A percentile compares a stretch with the other conserved stretches of the same genome.
These are phyloP conservation scores for Rhypophila decipiens DNA, from an alignment of 495 filamentous ascomycete species.

Conservation along the genomic window DNA sequence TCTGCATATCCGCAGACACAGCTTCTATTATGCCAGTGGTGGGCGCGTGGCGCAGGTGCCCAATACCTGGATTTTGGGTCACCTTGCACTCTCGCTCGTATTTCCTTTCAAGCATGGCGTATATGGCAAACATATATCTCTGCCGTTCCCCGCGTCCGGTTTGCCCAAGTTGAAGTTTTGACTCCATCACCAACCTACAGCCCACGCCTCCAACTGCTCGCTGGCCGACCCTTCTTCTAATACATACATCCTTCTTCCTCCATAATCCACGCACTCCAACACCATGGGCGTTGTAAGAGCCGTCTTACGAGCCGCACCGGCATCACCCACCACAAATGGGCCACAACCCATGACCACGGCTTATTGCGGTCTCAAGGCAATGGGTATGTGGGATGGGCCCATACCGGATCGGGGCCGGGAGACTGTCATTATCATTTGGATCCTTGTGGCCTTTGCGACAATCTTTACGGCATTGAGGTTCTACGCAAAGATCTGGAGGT, in stretches of 20 bases:
- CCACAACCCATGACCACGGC: too few relatives aligned
- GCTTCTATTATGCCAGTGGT: background rate
- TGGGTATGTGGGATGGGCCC: background rate
- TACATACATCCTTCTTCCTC: too few relatives aligned
- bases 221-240: too few relatives aligned
- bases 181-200: too few relatives aligned
- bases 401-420: constrained; percentile 4
- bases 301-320: background rate
- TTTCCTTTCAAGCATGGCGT: background rate
- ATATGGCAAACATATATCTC: background rate
- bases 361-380: background rate
- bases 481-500: constrained; percentile 17
- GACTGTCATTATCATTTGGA: constrained; percentile 8
- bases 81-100: background rate
- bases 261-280: too few relatives aligned
- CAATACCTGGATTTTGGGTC: background rate
- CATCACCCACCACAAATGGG: too few relatives aligned
- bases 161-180: too few relatives aligned
- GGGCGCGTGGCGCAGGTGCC: background rate
- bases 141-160: background rate
- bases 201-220: too few relatives aligned
- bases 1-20: background rate
- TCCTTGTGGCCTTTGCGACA: constrained; percentile 3
- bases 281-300: background rate
- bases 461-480: constrained; percentile 14